Percentiles rank a stretch among this genome's conserved stretches.
phyloP scores from a whole-genome alignment of 2,329 filamentous ascomycete species.

The Zarea fungicola region DNA sequence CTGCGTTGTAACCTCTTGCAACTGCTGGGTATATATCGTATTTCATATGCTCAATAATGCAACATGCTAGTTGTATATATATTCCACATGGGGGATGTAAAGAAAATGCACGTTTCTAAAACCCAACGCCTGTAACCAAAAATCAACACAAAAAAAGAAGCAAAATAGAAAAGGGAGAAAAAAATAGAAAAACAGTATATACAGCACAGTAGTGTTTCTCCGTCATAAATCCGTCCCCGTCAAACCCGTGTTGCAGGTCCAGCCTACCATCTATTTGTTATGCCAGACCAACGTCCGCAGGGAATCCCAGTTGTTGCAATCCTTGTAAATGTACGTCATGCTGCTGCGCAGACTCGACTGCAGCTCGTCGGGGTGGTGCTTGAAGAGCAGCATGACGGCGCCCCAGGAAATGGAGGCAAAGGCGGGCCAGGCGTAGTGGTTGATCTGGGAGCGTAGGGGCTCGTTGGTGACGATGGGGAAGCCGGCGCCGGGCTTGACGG shows the following conservation, averaged over 20 bases:
- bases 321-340: slow-evolving; percentile 95
- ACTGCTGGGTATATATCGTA: neutral
- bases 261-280: slow-evolving; percentile 53
- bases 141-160: neutral
- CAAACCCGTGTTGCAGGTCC: neutral
- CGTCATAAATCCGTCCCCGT: too few relatives aligned
- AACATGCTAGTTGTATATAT: slow-evolving; percentile 2
- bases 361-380: slow-evolving; percentile 84
- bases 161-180: neutral
- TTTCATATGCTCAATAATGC: slow-evolving; percentile 3
- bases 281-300: slow-evolving; percentile 80
- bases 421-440: slow-evolving; percentile 77
- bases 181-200: neutral
- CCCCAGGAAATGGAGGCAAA: slow-evolving; percentile 93
- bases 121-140: too few relatives aligned
- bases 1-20: neutral
- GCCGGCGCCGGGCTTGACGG: slow-evolving; percentile 60
- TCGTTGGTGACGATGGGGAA: slow-evolving; percentile 47
- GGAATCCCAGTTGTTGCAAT: slow-evolving; percentile 86
- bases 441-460: slow-evolving; percentile 45
- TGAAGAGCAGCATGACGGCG: slow-evolving; percentile 90
- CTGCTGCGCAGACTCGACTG: slow-evolving; percentile 88
- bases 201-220: too few relatives aligned
- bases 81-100: too few relatives aligned
- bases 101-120: too few relatives aligned